Percentiles rank a stretch among this genome's conserved stretches.
Conservation (phyloP, 2,329 filamentous ascomycete species). For the Neurospora crassa region DNA sequence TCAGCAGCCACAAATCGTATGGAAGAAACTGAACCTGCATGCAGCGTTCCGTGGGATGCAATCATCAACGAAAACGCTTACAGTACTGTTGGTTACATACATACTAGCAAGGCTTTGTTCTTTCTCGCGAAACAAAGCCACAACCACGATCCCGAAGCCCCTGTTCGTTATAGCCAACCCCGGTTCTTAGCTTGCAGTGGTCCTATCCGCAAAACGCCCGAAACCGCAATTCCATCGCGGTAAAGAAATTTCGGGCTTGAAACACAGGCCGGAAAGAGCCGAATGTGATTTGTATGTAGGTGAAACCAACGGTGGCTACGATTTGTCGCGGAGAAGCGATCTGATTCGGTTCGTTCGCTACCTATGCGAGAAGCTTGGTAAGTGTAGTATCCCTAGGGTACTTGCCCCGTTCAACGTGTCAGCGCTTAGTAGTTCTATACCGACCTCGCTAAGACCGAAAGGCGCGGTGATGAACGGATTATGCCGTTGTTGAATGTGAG, state of each 20-base stretch:
- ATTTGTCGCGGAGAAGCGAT: not conserved
- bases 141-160: not conserved
- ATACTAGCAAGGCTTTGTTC: too few species aligned
- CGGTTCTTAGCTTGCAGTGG: too few species aligned
- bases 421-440: not conserved
- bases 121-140: not conserved
- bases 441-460: not conserved
- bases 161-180: not conserved
- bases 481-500: not conserved
- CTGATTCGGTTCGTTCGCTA: not conserved
- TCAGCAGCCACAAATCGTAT: not conserved
- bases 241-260: not conserved
- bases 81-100: too few species aligned
- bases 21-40: not conserved
- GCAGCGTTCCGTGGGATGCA: not conserved
- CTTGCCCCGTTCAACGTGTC: not conserved
- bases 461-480: not conserved
- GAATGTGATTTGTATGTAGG: not conserved
- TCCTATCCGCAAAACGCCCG: not conserved
- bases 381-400: not conserved
- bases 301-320: not conserved
- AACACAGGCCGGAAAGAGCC: not conserved
- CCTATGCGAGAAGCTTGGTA: not conserved
- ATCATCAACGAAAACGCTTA: too few species aligned
- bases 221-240: not conserved